phyloP scores from a whole-genome alignment of 176 grass and related monocot species.

The Saccharum officinarum region DNA sequence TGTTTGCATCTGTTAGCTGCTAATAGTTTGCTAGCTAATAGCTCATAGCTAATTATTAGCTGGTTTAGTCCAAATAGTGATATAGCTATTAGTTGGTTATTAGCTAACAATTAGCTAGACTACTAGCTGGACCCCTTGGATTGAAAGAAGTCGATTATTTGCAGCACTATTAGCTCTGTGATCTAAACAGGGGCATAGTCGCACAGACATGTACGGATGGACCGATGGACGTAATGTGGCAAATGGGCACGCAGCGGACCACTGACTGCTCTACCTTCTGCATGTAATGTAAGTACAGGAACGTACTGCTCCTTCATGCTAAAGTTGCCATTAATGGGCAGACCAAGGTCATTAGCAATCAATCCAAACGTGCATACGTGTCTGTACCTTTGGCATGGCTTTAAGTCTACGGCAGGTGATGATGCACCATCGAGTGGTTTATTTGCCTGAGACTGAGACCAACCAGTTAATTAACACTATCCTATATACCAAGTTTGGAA shows the following conservation, averaged over 20 bases:
- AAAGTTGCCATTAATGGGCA: background rate
- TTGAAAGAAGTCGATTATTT: too few species aligned
- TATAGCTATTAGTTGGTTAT: too few species aligned
- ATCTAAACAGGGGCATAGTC: too few species aligned
- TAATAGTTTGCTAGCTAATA: too few species aligned
- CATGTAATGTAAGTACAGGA: background rate
- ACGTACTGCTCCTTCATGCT: background rate
- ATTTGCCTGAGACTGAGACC: background rate
- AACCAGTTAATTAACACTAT: background rate
- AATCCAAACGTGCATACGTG: background rate
- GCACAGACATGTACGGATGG: background rate
- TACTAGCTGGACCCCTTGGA: too few species aligned
- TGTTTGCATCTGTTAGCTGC: too few species aligned
- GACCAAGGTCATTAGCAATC: background rate
- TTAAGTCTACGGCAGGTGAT: slow-evolving; percentile 32
- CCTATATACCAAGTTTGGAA: background rate
- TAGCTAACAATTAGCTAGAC: too few species aligned
- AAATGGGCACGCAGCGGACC: background rate
- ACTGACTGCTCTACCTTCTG: background rate
- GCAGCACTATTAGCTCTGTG: too few species aligned
- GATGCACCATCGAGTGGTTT: background rate
- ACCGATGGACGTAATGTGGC: background rate
- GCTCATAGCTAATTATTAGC: too few species aligned
- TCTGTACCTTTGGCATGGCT: slow-evolving; percentile 7
- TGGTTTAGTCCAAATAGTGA: too few species aligned